A percentile compares a stretch with the other conserved stretches of the same genome.
phyloP scores from a whole-genome alignment of 202 grass and related monocot genomes.

The Schoenoplectus tabernaemontani region DNA sequence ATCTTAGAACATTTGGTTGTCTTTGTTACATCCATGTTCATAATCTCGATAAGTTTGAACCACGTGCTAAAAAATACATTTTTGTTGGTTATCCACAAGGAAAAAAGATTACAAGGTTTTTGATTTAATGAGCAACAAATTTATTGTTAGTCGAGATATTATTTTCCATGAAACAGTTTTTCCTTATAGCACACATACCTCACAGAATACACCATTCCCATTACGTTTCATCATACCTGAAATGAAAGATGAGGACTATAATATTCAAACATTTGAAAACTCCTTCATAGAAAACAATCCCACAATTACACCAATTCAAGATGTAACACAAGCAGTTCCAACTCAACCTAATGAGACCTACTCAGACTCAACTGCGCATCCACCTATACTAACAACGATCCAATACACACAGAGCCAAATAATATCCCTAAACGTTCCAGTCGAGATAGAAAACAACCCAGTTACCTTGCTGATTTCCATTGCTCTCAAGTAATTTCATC shows the following conservation, averaged over 20 bases:
- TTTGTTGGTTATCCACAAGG: background rate
- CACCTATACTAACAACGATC: too few relatives aligned
- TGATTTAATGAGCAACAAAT: background rate
- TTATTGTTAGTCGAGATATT: background rate
- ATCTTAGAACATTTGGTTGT: background rate
- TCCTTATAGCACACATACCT: background rate
- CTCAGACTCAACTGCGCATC: too few relatives aligned
- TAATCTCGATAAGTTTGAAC: background rate
- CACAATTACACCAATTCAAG: too few relatives aligned
- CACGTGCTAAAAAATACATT: background rate
- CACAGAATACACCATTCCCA: background rate
- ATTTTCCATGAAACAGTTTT: background rate
- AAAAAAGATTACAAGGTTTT: background rate
- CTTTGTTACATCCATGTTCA: background rate
- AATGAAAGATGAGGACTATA: too few relatives aligned
- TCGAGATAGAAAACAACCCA: background rate
- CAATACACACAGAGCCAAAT: background rate
- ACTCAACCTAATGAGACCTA: too few relatives aligned
- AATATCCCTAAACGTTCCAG: background rate
- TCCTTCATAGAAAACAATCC: too few relatives aligned
- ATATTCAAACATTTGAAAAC: too few relatives aligned
- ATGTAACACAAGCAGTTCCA: too few relatives aligned
- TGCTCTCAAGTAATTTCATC: background rate
- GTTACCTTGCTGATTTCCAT: background rate
- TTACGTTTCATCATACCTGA: too few relatives aligned